phyloP scores from a whole-genome alignment of 805 yeast species.

The Ogataea methanolica region DNA sequence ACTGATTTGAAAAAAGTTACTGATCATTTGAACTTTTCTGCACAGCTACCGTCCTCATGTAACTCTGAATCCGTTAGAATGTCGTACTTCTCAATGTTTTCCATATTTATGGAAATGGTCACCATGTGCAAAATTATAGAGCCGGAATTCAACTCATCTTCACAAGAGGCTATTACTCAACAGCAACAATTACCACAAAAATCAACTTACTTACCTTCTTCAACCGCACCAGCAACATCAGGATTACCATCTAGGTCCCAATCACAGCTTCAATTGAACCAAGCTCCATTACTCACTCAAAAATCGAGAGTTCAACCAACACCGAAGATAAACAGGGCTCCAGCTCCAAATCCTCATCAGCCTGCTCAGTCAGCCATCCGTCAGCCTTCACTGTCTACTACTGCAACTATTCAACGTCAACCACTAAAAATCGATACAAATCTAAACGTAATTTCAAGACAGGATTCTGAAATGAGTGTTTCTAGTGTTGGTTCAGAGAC shows the following conservation, averaged over 20 bases:
- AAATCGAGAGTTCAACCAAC: constrained; percentile 7
- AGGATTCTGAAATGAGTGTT: constrained; percentile 27
- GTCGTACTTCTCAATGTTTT: constrained; percentile 23
- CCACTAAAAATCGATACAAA: constrained; percentile 24
- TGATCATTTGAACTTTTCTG: constrained; percentile 12
- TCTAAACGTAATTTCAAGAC: constrained; percentile 13
- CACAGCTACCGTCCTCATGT: constrained; percentile 3
- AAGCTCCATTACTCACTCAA: constrained; percentile 8
- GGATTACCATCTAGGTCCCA: constrained; percentile 7
- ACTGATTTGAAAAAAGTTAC: constrained; percentile 17
- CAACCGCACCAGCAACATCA: background rate
- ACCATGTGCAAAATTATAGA: constrained; percentile 22
- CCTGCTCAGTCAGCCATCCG: constrained; percentile 11
- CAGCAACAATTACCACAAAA: constrained; percentile 2
- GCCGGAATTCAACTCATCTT: constrained; percentile 13
- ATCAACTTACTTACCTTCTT: background rate
- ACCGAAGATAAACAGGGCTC: constrained; percentile 16
- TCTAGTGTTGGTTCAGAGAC: constrained; percentile 10
- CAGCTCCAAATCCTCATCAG: constrained; percentile 20
- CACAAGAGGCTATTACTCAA: background rate
- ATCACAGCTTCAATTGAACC: constrained; percentile 8
- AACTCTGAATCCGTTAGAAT: constrained; percentile 19
- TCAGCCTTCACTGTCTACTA: constrained; percentile 10
- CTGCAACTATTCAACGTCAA: constrained; percentile 16
- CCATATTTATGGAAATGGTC: constrained; percentile 26